These are phyloP conservation scores for Trametes cingulata DNA, from an alignment of 768 basidiomycete species.

Conservation along the genomic window DNA sequence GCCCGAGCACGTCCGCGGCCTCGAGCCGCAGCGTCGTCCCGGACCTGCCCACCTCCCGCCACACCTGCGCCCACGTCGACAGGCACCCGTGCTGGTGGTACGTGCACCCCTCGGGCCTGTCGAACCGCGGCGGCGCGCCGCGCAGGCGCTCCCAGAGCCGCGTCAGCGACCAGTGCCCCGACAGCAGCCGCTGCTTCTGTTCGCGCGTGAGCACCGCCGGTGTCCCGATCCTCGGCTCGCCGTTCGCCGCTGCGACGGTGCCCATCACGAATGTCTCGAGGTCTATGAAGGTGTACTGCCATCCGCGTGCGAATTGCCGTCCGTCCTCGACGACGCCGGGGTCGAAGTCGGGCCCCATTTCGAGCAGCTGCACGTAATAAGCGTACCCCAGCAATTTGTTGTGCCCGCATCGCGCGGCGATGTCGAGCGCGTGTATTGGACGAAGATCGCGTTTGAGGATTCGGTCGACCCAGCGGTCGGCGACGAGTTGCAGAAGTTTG, in stretches of 20 bases:
- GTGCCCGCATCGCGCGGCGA: conserved; percentile 33
- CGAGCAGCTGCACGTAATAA: conserved; percentile 38
- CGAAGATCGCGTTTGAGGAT: conserved; percentile 33
- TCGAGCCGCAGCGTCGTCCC: conserved; percentile 27
- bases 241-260: background rate
- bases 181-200: conserved; percentile 37
- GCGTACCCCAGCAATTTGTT: conserved; percentile 34
- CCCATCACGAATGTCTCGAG: background rate
- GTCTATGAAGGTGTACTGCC: background rate
- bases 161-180: conserved; percentile 39
- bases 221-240: conserved; percentile 10
- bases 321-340: conserved; percentile 20
- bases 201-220: conserved; percentile 26
- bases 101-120: conserved; percentile 34
- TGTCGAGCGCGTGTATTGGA: conserved; percentile 33
- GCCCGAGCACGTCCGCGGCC: conserved; percentile 39
- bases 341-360: conserved; percentile 26
- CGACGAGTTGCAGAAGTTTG: conserved; percentile 30
- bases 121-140: conserved; percentile 31
- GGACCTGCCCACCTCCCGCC: conserved; percentile 33
- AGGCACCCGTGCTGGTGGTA: conserved; percentile 39
- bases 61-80: conserved; percentile 39
- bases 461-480: conserved; percentile 37
- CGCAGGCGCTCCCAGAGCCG: conserved; percentile 38
- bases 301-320: conserved; percentile 1